Evolutionary conservation across 2,329 filamentous ascomycete genomes (phyloP), one percentile per base, ranked within the genome.

Genomic region (Aspergillus bombycis): DNA sequence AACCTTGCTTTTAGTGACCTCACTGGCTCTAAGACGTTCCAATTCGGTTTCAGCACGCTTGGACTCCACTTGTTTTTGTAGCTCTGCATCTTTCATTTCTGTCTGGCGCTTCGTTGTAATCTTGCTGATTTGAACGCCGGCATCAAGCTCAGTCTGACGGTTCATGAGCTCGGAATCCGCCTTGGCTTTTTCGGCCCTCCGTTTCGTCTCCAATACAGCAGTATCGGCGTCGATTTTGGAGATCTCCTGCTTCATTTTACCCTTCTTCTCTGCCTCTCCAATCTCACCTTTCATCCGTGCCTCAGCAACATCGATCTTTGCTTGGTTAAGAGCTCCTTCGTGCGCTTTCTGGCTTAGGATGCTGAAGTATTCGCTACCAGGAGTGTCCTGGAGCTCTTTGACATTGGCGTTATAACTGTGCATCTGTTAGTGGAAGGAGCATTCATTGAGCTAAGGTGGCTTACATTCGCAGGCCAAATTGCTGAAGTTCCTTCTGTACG

Each of bases 151-250:
- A 1, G 91, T 90, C 78, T 93, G 88, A 68, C 88, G 85, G 21
- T 89, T 92, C 43, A 88, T 86, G 59, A 96, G 86, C 60, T 88
- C 88, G 12, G 92, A 91, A 74, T 95, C 92, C 50, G 93, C 93
- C 54, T 86, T 80, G 2, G 91, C 91, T 65, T 92, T 92, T 79
- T 95, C 91, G 53, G 90, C 89, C 74, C 94, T 93, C 57, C 92
- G 89, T 74, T 94, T 89, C 0, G 92, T 95, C 81, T 94, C 93
- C 65, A 92, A 86, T 1, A 95, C 91, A 1, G 92, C 91, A 1
- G 92, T 96, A 70, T 92, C 89, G 68, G 92, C 92, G 76, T 94
- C 88, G 79, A 96, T 96, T 82, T 93, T 94, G 70, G 92, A 91
- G 48, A 96, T 91, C 73, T 94, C 90, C 60, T 93, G 91, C 75